Percentiles rank a stretch among this genome's conserved stretches.
Conservation (phyloP, 179 eudicot species). For the Amaranthus tricolor region DNA sequence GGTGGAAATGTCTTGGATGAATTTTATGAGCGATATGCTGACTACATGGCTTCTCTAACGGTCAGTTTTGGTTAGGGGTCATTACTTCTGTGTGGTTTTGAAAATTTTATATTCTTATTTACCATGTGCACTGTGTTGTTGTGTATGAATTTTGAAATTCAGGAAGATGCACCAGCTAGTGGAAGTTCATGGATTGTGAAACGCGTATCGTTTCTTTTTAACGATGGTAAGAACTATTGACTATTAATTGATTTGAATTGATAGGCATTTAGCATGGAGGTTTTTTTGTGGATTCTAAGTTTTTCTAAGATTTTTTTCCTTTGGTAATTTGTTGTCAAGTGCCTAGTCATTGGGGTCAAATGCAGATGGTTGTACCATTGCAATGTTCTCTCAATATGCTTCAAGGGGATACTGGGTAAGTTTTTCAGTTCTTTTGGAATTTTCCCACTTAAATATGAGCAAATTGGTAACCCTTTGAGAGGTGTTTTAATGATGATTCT, state of each 20-base stretch:
- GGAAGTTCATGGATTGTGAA: conserved; percentile 57
- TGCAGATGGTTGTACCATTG: conserved; percentile 59
- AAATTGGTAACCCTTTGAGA: neutral
- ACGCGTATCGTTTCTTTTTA: conserved; percentile 59
- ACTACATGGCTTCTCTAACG: conserved; percentile 67
- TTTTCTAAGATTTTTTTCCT: conserved; percentile 9
- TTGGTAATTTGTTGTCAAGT: conserved; percentile 25
- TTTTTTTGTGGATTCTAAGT: conserved; percentile 1
- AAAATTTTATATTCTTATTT: neutral
- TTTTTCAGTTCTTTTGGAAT: conserved; percentile 9
- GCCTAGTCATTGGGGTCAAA: conserved; percentile 33
- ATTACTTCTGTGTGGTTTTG: neutral
- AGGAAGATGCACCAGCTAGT: conserved; percentile 55
- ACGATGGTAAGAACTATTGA: conserved; percentile 42
- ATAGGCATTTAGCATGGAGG: conserved; percentile 1
- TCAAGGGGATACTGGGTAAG: conserved; percentile 98
- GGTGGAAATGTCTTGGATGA: conserved; percentile 65
- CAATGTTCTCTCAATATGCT: conserved; percentile 91
- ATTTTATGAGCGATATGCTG: conserved; percentile 65
- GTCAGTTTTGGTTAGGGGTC: conserved; percentile 29
- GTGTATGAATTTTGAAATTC: neutral
- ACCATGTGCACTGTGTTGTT: neutral
- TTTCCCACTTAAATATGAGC: neutral
- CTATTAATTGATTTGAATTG: neutral
- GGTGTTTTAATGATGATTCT: neutral